Evolutionary conservation across 306 rosid species (phyloP), one percentile per base, ranked within the genome.

Genomic region (Malus asiatica): DNA sequence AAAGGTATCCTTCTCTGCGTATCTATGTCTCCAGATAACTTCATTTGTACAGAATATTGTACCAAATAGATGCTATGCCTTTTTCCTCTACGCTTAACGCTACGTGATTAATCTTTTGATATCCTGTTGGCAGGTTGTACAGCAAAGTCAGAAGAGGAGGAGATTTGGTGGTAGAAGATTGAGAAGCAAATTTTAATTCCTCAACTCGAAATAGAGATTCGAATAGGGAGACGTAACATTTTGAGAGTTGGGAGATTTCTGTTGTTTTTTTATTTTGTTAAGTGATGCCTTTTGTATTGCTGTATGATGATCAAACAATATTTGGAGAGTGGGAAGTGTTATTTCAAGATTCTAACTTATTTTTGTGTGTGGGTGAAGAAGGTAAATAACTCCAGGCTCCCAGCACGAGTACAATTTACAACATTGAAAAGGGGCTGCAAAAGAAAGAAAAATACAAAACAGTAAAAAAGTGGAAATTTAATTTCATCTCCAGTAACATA

Each of bases 151-250:
- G 88, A 76, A 82, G 82, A 76, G 78, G 82, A 76, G 71, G 83
- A 77, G 79, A 83, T 79, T 91, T 78, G 97, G 95, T 74, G 85
- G 89, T 82, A 87, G 96, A 90, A 92, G 77, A 85, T 70, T 78
- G 70, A 70, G 76, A 74, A 83, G 78, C 81, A 52, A 58, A 70
- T 45, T 83, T 84, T 72, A 64, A 52, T 78, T 79, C 71, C 60
- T 46, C 75, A 64, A 77, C 77, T 76, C 80, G 38, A 27, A 57
- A 77, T 66, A 15, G 53, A 48, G 53, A 48, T 81, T 68, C 66
- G 42, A 46, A 48, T 48, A 63, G 75, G 75, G 77, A 68, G 59
- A 76, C 62, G 16, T 75, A 78, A 44, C 74, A 79, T 77, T 60
- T 48, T 57, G 75, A 64, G 80, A n/a, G 44, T 76, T 77, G 53